These are phyloP conservation scores for Lactarius sanguifluus DNA, from an alignment of 768 basidiomycete genomes.

Conservation along the genomic window DNA sequence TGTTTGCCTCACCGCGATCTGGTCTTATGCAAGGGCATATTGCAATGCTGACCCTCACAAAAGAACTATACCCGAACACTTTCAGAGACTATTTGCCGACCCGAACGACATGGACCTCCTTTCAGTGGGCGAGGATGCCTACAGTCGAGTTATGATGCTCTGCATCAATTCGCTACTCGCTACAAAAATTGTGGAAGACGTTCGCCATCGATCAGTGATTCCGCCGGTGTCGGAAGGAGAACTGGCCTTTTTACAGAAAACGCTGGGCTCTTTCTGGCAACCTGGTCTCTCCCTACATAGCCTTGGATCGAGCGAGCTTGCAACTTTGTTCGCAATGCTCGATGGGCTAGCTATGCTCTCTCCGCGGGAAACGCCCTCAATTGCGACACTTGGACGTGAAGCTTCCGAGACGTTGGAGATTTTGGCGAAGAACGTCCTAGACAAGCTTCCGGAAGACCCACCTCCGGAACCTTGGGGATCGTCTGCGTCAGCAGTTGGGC, in stretches of 20 bases:
- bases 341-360: neutral
- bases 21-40: constrained; percentile 1
- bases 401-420: neutral
- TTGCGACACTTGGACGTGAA: neutral
- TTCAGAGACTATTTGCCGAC: neutral
- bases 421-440: neutral
- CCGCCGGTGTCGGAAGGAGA: neutral
- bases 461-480: neutral
- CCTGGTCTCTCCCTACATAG: neutral
- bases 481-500: neutral
- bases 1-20: constrained; percentile 4
- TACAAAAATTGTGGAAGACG: neutral
- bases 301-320: neutral
- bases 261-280: neutral
- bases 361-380: neutral
- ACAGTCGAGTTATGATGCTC: neutral
- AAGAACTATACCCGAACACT: constrained; percentile 4
- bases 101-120: constrained; percentile 1
- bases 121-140: neutral
- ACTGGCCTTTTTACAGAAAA: neutral
- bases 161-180: neutral
- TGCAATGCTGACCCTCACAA: neutral
- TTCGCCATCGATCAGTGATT: neutral
- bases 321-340: neutral
- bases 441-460: neutral